These are phyloP conservation scores for Paraphaeosphaeria sporulosa DNA, from an alignment of 2,329 filamentous ascomycete species.

Conservation along the genomic window DNA sequence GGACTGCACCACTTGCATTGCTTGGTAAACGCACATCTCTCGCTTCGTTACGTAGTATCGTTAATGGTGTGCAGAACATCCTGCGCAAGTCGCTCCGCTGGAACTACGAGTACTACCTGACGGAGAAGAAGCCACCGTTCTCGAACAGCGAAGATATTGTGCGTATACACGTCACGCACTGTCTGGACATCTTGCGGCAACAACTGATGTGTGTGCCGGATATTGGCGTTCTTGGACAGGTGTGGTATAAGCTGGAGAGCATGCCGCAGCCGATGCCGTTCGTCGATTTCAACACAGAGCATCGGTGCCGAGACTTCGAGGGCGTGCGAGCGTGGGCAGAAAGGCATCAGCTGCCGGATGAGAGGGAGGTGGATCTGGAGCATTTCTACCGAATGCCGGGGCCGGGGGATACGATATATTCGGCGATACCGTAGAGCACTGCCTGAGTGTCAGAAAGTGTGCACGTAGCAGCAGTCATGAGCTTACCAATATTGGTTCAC, in stretches of 20 bases:
- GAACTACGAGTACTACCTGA: constrained; percentile 66
- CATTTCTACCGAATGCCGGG: constrained; percentile 55
- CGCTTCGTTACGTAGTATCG: not conserved
- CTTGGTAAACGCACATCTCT: constrained; percentile 49
- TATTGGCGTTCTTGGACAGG: constrained; percentile 66
- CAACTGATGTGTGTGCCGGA: constrained; percentile 70
- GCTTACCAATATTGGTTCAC: not conserved
- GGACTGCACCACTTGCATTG: constrained; percentile 67
- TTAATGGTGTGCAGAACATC: constrained; percentile 58
- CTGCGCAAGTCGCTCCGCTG: constrained; percentile 66
- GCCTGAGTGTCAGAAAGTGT: not conserved
- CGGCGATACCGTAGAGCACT: constrained; percentile 35
- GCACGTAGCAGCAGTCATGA: not conserved
- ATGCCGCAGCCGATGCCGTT: constrained; percentile 60
- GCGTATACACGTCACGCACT: constrained; percentile 65
- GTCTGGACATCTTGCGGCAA: constrained; percentile 68
- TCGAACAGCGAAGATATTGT: constrained; percentile 63
- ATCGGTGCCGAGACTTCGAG: constrained; percentile 66
- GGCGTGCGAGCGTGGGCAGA: constrained; percentile 63
- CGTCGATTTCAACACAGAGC: constrained; percentile 69
- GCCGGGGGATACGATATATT: constrained; percentile 39
- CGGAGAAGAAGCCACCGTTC: constrained; percentile 61
- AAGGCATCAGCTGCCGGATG: constrained; percentile 57
- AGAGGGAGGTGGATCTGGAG: constrained; percentile 47
- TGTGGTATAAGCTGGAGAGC: constrained; percentile 61